Percentiles rank a stretch among this genome's conserved stretches.
Conservation (phyloP, 2,329 filamentous ascomycete genomes). For the Hypomyces perniciosus region DNA sequence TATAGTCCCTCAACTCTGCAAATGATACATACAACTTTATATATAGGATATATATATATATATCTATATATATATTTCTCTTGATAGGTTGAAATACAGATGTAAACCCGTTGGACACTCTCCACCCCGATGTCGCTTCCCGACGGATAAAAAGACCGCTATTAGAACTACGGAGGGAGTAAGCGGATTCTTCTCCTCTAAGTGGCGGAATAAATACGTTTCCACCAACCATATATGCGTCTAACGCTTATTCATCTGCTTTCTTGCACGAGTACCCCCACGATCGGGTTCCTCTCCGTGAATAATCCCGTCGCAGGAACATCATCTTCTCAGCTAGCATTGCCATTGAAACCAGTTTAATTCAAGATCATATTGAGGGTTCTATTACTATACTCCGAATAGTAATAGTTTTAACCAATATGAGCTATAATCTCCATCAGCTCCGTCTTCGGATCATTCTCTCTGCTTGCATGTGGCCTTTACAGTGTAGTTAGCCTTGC, state of each 20-base stretch:
- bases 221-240: slow-evolving; percentile 4
- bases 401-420: too few relatives aligned
- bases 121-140: slow-evolving; percentile 1
- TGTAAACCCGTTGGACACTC: slow-evolving; percentile 1
- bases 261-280: too few relatives aligned
- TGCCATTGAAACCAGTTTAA: background rate
- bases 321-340: background rate
- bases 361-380: background rate
- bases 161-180: slow-evolving; percentile 1
- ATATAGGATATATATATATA: background rate
- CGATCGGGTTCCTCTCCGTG: background rate
- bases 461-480: background rate
- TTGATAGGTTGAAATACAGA: background rate
- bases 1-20: background rate
- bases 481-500: too few relatives aligned
- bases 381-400: background rate
- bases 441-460: slow-evolving; percentile 9
- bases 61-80: background rate
- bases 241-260: background rate
- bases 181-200: background rate
- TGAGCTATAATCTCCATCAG: background rate
- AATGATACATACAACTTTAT: background rate
- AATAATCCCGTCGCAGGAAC: background rate
- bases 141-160: slow-evolving; percentile 7
- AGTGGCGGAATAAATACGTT: slow-evolving; percentile 4